Evolutionary conservation across 2,329 filamentous ascomycete species (phyloP).

Genomic region (Emericellopsis atlantica): DNA sequence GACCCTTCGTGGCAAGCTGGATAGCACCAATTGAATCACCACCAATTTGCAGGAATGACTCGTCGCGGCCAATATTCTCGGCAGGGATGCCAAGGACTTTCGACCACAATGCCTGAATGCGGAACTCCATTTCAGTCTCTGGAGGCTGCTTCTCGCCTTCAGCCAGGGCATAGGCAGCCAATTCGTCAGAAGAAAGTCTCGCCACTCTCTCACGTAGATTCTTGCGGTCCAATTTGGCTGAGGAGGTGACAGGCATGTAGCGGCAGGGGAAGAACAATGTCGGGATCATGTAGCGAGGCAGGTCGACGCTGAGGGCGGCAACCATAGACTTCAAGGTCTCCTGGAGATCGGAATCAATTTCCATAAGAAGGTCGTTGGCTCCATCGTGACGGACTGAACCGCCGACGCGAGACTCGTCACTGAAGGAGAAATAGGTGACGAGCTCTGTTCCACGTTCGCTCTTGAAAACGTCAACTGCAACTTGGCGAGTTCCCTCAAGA

Average conservation of each 20-base stretch:
- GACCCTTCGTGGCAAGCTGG: constrained; percentile 3
- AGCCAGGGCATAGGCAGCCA: constrained; percentile 7
- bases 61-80: constrained; percentile 13
- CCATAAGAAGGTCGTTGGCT: background rate
- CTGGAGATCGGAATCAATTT: background rate
- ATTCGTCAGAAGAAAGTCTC: background rate
- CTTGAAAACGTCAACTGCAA: constrained; percentile 2
- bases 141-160: background rate
- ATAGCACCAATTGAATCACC: constrained; percentile 17
- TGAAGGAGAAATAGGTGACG: background rate
- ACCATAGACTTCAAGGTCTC: background rate
- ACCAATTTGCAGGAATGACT: constrained; percentile 15
- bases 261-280: constrained; percentile 5
- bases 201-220: background rate
- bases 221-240: constrained; percentile 6
- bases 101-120: constrained; percentile 11
- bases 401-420: background rate
- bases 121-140: constrained; percentile 8
- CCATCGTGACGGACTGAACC: background rate
- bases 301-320: background rate
- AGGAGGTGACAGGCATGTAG: constrained; percentile 5
- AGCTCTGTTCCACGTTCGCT: background rate
- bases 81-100: constrained; percentile 9
- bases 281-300: constrained; percentile 8
- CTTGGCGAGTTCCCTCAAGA: background rate